phyloP scores from a whole-genome alignment of 305 asterid genomes.

The Lippia alba region DNA sequence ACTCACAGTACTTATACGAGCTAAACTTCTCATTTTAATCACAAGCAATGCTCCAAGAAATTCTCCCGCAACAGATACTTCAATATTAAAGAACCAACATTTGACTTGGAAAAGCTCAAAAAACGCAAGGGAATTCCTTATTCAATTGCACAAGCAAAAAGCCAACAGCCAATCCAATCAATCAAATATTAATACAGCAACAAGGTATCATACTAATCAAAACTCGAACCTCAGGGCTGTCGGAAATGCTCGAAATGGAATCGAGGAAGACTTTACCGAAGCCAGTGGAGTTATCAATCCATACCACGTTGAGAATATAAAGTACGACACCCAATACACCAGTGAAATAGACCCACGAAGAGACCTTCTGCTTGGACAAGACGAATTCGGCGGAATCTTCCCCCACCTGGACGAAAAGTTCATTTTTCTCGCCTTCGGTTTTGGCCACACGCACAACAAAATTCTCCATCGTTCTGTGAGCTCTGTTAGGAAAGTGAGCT shows the following conservation, averaged over 20 bases:
- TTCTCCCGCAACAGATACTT: neutral
- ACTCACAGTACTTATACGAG: neutral
- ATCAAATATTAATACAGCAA: neutral
- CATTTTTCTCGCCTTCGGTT: conserved; percentile 46
- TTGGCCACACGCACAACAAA: conserved; percentile 44
- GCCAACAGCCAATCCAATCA: neutral
- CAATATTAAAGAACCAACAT: conserved; percentile 5
- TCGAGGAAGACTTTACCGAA: conserved; percentile 71
- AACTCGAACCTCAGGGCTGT: conserved; percentile 72
- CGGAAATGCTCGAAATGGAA: conserved; percentile 67
- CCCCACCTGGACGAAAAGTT: conserved; percentile 53
- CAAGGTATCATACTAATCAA: neutral
- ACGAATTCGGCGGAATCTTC: conserved; percentile 86
- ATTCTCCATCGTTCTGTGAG: conserved; percentile 19
- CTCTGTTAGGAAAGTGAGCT: conserved; percentile 22
- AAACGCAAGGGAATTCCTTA: neutral
- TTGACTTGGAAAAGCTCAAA: neutral
- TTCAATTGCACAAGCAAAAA: conserved; percentile 15
- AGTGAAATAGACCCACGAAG: conserved; percentile 80
- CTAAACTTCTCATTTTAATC: neutral
- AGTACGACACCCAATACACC: conserved; percentile 71
- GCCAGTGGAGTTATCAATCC: conserved; percentile 90
- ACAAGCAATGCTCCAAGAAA: neutral
- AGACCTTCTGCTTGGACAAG: conserved; percentile 67
- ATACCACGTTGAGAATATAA: conserved; percentile 59